phyloP scores from a whole-genome alignment of 805 yeast species.

The Teunomyces pallodes region DNA sequence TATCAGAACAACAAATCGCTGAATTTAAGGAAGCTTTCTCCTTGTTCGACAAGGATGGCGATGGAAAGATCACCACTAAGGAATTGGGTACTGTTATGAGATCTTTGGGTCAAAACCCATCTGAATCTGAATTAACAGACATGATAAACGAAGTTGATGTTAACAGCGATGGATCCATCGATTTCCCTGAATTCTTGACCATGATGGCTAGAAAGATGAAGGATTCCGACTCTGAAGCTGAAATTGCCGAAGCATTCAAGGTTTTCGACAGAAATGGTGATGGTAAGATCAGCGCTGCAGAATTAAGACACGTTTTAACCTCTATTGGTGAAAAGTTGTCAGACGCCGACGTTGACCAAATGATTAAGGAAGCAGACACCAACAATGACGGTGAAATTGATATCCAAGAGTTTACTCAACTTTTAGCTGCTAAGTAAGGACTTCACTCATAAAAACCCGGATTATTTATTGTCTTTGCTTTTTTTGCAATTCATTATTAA shows the following conservation, averaged over 20 bases:
- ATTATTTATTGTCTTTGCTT: background rate
- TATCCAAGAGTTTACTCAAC: slow-evolving; percentile 92
- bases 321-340: slow-evolving; percentile 96
- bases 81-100: slow-evolving; percentile 99
- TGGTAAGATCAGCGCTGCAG: slow-evolving; percentile 95
- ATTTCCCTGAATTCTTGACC: slow-evolving; percentile 48
- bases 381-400: slow-evolving; percentile 97
- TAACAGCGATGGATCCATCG: slow-evolving; percentile 80
- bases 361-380: slow-evolving; percentile 93
- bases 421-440: slow-evolving; percentile 70
- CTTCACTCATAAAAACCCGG: background rate
- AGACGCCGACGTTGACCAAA: slow-evolving; percentile 95
- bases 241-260: slow-evolving; percentile 94
- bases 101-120: slow-evolving; percentile 96
- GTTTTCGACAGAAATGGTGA: slow-evolving; percentile 96
- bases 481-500: background rate
- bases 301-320: slow-evolving; percentile 92
- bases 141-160: slow-evolving; percentile 96
- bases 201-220: slow-evolving; percentile 66
- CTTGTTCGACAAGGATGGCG: slow-evolving; percentile 93
- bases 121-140: slow-evolving; percentile 93
- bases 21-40: slow-evolving; percentile 98
- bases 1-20: slow-evolving; percentile 93
- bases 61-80: slow-evolving; percentile 92
- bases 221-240: slow-evolving; percentile 96